phyloP scores from a whole-genome alignment of 108 stramenopile genomes.

The Cyclotella cryptica region DNA sequence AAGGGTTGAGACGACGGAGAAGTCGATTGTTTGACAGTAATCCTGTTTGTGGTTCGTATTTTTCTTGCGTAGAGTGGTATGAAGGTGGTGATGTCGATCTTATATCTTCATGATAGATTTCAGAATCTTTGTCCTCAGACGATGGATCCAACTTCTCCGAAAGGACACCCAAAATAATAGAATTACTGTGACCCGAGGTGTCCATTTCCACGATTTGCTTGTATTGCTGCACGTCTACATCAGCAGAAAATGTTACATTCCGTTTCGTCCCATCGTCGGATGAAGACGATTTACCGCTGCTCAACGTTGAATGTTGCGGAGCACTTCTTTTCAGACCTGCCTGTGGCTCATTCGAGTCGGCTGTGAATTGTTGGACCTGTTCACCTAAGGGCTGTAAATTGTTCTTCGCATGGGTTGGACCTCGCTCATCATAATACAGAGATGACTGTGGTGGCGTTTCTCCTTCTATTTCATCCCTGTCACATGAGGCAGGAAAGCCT shows the following conservation, averaged over 20 bases:
- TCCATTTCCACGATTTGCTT: neutral
- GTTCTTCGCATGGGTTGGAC: neutral
- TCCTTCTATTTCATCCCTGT: neutral
- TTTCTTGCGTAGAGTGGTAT: neutral
- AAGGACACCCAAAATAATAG: too few species aligned
- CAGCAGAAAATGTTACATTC: constrained; percentile 13
- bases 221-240: neutral
- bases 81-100: neutral
- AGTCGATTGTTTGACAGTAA: neutral
- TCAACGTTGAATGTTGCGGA: neutral
- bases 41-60: neutral
- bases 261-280: neutral
- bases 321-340: neutral
- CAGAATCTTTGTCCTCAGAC: neutral
- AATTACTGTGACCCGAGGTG: too few species aligned
- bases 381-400: neutral
- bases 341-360: neutral
- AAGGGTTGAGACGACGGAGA: constrained; percentile 17
- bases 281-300: constrained; percentile 7
- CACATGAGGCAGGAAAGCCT: neutral
- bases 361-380: neutral
- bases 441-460: neutral
- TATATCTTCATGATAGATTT: neutral
- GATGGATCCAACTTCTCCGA: neutral
- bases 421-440: neutral